A percentile compares a stretch with the other conserved stretches of the same genome.
Conservation (phyloP, 2,329 filamentous ascomycete species). For the Cordyceps sp. region DNA sequence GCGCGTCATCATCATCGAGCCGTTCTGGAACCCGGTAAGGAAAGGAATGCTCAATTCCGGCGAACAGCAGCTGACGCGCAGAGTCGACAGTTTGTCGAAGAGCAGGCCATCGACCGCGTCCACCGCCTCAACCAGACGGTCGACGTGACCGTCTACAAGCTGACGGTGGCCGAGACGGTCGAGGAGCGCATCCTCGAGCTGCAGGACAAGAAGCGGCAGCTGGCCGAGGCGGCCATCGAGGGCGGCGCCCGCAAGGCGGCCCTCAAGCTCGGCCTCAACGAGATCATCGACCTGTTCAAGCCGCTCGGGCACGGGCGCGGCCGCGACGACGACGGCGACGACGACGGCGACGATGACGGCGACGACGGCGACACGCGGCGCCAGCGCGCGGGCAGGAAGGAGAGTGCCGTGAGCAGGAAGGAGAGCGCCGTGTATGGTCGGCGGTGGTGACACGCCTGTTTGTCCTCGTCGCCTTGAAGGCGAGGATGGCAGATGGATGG, state of each 20-base stretch:
- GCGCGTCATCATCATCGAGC: constrained; percentile 85
- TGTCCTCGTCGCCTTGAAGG: too few relatives aligned
- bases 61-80: too few relatives aligned
- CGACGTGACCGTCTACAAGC: constrained; percentile 87
- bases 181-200: constrained; percentile 91
- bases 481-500: too few relatives aligned
- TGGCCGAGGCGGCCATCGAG: constrained; percentile 87
- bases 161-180: constrained; percentile 73
- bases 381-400: constrained; percentile 14
- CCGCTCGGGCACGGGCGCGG: constrained; percentile 31
- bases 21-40: constrained; percentile 90
- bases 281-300: constrained; percentile 82
- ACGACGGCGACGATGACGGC: neutral
- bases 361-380: constrained; percentile 6
- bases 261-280: constrained; percentile 77
- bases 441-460: constrained; percentile 21
- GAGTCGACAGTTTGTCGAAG: constrained; percentile 89
- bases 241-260: constrained; percentile 54
- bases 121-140: constrained; percentile 95
- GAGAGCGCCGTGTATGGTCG: constrained; percentile 24
- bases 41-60: too few relatives aligned
- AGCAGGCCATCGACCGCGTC: constrained; percentile 96
- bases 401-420: constrained; percentile 19
- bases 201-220: constrained; percentile 80
- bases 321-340: constrained; percentile 1